Evolutionary conservation across 2,329 filamentous ascomycete species (phyloP), one percentile per base, ranked within the genome.

Genomic region (Juglanconis juglandina): DNA sequence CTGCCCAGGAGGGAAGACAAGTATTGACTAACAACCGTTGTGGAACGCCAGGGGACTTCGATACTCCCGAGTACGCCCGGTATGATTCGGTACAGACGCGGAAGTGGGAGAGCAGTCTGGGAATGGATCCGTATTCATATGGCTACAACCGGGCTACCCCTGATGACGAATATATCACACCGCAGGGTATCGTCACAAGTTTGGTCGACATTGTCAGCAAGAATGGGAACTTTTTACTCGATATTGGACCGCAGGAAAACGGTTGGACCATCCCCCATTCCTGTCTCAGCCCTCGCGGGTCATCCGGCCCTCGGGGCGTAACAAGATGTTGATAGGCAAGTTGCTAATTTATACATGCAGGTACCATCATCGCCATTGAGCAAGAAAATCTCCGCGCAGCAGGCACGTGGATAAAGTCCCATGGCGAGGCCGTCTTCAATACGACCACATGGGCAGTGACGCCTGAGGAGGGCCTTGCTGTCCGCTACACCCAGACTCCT

Each of bases 351-450:
- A 7, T 1, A 4, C 3, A 39, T 2, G 14, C 14, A 63, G 61
- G 61, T 4, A 47, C 51, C 13, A 61, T 63, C 48, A 52, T 63
- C 35, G 61, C 52, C 10, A 46, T 61, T 9, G 52, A 56, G 68
- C 69, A 76, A 39, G 68, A 73, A 0, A 76, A 79, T 63, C 69
- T 87, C 14, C 73, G 77, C 0, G 75, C 76, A 46, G 83, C 82
- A 0, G 84, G 84, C 0, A 63, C 54, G 1, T 86, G 83, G 83
- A 83, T 86, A 57, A 75, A 76, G 35, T 66, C 64, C 0, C 82
- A 86, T 66, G 77, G 60, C 2, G 82, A 86, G 66, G 81, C 81
- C 2, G 77, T 87, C 24, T 86, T 80, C 67, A 80, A 82, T 58
- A 86, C 83, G 4, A 83, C 77, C 1, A 84, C 82, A 66, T 83